Conservation (phyloP, 495 filamentous ascomycete species). For the Penicillium herquei region DNA sequence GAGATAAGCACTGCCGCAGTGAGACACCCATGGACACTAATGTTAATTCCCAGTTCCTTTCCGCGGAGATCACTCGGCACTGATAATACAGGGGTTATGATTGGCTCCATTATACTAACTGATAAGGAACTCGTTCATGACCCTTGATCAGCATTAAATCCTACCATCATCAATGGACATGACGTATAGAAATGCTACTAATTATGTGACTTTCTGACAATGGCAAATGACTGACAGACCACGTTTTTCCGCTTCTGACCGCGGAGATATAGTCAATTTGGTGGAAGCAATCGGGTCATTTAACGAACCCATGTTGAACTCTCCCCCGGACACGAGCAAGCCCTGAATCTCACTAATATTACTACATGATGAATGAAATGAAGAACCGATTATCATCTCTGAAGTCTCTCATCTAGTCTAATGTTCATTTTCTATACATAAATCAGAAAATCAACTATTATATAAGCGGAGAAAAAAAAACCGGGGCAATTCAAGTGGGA, state of each 20-base stretch:
- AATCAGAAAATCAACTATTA: neutral
- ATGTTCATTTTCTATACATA: neutral
- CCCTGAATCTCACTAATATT: neutral
- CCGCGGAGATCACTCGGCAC: conserved; percentile 15
- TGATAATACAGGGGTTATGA: neutral
- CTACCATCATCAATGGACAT: too few species aligned
- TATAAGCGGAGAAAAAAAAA: conserved; percentile 3
- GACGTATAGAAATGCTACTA: too few species aligned
- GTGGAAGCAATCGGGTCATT: too few species aligned
- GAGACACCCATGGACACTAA: too few species aligned
- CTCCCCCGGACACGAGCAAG: neutral
- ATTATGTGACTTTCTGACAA: too few species aligned
- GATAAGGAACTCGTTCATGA: neutral
- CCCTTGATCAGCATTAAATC: too few species aligned
- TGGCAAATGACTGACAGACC: too few species aligned
- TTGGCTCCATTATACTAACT: neutral
- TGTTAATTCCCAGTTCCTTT: neutral
- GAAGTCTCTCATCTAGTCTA: neutral
- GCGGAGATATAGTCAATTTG: too few species aligned
- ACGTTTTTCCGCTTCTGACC: too few species aligned
- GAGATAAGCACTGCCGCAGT: conserved; percentile 4
- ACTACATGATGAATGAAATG: neutral
- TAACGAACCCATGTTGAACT: too few species aligned
- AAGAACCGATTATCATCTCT: neutral
- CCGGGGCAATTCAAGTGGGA: too few species aligned